Base-by-base conservation (phyloP, 1,139 yeast genomes). In the Kodamaea sp. region DNA sequence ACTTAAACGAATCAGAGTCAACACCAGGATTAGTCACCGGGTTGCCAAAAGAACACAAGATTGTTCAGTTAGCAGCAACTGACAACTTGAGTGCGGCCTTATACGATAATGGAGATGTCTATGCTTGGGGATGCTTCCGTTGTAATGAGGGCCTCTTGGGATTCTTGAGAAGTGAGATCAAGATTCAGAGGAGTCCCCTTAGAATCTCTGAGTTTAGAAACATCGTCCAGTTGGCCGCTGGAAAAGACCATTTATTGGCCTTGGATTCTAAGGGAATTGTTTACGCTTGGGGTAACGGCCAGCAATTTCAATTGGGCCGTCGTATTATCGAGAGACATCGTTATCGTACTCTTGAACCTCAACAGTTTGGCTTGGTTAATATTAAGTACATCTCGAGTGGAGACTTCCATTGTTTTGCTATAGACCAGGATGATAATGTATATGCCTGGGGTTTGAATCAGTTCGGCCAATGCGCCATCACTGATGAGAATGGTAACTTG, bases 71-170 rank as follows among this genome's bases (percentile, higher is more conserved):
- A 25, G 90, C 89, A n/a, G 97, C 97, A 3, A 85, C 97, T 10
- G 98, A 92, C 55, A 90, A 89, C 50, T 64, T 90, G 43, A 85
- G 96, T 37, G 92, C 92, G 11, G 89, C 79, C 1, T 63, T 94
- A 38, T 76, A 83, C 32, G 82, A 77, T 29, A 81, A 79, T 37
- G 98, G 98, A 22, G 89, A 85, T 31, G 89, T 92, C 10, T 92
- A 84, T 61, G 95, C 97, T 0, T 92, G 98, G 97, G 99, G 99
- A 25, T 86, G 96, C 21, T 92, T 92, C 68, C 79, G 95, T 51
- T 84, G 85, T 66, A 89, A 83, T 47, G 98, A 92, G 61, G 98
- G 98, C 35, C 69, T 83, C 32, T 72, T 90, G 42, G 96, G 96
- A 2, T 92, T 87, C 61, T 77, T 78, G 44, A 79, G 81, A 44